Percentiles rank a stretch among this genome's conserved stretches.
Evolutionary conservation across 768 basidiomycete genomes (phyloP).

Genomic region (Rhizopogon vulgaris): DNA sequence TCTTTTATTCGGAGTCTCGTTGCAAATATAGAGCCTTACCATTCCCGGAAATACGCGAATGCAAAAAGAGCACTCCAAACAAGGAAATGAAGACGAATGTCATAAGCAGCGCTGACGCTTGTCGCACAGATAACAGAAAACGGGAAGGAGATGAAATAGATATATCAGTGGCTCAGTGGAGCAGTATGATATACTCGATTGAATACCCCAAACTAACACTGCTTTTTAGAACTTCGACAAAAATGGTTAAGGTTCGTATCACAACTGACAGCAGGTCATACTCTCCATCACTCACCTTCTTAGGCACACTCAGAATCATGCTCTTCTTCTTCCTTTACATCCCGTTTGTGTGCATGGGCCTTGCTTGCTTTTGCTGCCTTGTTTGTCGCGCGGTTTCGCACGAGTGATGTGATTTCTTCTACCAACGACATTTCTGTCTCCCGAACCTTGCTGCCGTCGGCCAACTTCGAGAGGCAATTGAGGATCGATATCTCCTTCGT

Average conservation of each 20-base stretch:
- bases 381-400: background rate
- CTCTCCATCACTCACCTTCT: background rate
- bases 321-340: background rate
- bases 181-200: background rate
- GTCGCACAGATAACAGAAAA: background rate
- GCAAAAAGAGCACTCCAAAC: background rate
- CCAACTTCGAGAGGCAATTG: background rate
- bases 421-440: background rate
- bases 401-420: too few species aligned
- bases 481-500: constrained; percentile 48
- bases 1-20: background rate
- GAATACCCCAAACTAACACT: too few species aligned
- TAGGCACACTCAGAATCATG: background rate
- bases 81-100: background rate
- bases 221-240: background rate
- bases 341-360: background rate
- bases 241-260: background rate
- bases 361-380: background rate
- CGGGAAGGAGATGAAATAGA: background rate
- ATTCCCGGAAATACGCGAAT: too few species aligned
- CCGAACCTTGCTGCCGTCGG: background rate
- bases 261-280: too few species aligned
- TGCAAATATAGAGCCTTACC: too few species aligned
- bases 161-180: background rate
- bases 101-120: background rate